Evolutionary conservation across 257 asterid genomes (phyloP), one percentile per base, ranked within the genome.

Genomic region (Solanum bulbocastanum): DNA sequence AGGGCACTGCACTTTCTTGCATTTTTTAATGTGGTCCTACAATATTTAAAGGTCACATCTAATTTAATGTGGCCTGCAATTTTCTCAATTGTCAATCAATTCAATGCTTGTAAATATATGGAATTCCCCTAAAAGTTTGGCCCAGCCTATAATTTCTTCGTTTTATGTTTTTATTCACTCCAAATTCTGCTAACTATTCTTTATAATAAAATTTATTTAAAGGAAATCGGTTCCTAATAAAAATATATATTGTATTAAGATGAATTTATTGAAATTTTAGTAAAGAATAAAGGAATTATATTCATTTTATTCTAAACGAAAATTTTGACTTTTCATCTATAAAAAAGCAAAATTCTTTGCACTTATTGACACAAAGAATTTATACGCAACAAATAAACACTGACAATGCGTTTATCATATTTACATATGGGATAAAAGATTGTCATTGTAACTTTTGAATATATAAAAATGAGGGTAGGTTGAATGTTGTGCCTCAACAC

Each of bases 1-100:
- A 83, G 90, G 88, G 87, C 88, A 88, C 91, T 89, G 89, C 91
- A 86, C 91, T 90, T 89, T 85, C 88, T 87, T 58, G 76, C 88
- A 65, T 58, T 72, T 66, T 78, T 88, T 39, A 79, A 85, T 3
- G 87, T 66, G 82, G 87, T 85, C 87, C 87, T 49, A 85, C 60
- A 49, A 82, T 35, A 82, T 16, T 82, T 52, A 46, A 4, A 49
- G 2, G 69, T 82, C 86, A 82, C 69, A 82, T 49, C 68, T 30
- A 18, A 49, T 20, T 82, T 4, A 79, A 27, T 79, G 85, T 44
- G 66, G 40, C 85, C 25, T 79, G 10, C 25, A n/a, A 14, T 27
- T 27, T 46, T 79, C 40, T 46, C 8, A 10, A 81, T 30, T 49
- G 85, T 49, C 85, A 46, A 49, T 49, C 42, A 81, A 49, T 82